These are phyloP conservation scores for Rhododendron kiyosumense DNA, from an alignment of 148 eudicot genomes.

Conservation along the genomic window DNA sequence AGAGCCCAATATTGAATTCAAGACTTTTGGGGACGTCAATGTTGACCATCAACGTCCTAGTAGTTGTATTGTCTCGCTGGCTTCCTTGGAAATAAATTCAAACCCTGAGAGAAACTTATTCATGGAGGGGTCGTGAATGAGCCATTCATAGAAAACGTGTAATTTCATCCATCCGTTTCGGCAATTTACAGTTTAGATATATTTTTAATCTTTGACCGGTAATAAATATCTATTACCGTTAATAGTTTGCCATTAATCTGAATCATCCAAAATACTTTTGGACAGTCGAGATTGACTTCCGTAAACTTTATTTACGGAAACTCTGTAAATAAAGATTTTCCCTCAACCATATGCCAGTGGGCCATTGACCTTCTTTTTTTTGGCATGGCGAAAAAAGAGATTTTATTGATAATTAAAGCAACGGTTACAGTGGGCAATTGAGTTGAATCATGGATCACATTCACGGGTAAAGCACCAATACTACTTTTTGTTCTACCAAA, in stretches of 20 bases:
- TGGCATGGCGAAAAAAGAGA: background rate
- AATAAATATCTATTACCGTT: too few species aligned
- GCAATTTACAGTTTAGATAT: too few species aligned
- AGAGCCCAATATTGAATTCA: background rate
- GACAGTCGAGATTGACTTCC: too few species aligned
- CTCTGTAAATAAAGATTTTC: too few species aligned
- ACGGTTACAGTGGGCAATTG: too few species aligned
- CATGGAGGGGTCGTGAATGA: rapidly evolving
- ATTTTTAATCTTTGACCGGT: too few species aligned
- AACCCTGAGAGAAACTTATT: background rate
- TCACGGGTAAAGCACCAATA: background rate
- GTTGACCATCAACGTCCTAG: background rate
- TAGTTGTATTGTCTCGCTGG: background rate
- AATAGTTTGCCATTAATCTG: too few species aligned
- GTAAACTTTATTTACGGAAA: too few species aligned
- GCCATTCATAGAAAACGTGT: rapidly evolving
- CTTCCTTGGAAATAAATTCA: background rate
- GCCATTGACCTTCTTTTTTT: background rate
- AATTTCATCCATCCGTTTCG: rapidly evolving
- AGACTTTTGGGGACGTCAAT: background rate
- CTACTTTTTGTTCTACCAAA: background rate
- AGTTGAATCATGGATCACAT: background rate
- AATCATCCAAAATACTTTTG: too few species aligned
- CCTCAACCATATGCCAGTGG: background rate
- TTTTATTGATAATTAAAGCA: background rate